Evolutionary conservation across 2,329 filamentous ascomycete species (phyloP), one percentile per base, ranked within the genome.

Genomic region (Mycosphaerella sp.): DNA sequence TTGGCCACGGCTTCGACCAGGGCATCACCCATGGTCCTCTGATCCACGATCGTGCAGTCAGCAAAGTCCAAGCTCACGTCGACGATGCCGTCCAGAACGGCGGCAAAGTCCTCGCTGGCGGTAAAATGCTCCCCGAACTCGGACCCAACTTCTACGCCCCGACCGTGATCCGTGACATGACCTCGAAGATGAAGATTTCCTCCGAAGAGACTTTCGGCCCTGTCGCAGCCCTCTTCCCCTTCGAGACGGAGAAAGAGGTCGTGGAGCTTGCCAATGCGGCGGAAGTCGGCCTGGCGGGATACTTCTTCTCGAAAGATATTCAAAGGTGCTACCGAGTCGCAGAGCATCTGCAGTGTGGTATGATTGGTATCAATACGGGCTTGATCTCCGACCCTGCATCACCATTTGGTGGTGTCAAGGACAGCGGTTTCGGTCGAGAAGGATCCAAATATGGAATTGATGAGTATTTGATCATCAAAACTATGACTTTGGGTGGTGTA

Each of bases 381-480:
- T 53, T 57, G 42, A 58, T 63, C 23, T 56, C 57, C 10, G 64
- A 62, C 9, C 59, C 57, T 11, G 67, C 65, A 43, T 40, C 55
- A 6, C 68, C 67, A n/a, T 93, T 93, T 66, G 88, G 88, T 12
- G 88, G 88, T 61, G 84, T 93, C 44, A 93, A 93, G 73, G 78
- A 90, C 73, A 88, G 83, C 63, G 88, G 88, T 1, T 90, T 90
- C 63, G 88, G 88, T 2, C 76, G 86, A 43, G 89, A 93, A 70
- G 88, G 88, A 7, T 86, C 84, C 59, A 80, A 83, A 69, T 87
- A 90, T 56, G 87, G 87, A 12, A 83, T 90, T 58, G 81, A 83
- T 11, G 88, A 92, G 72, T 92, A 89, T 68, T 78, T 85, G 67
- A 73, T 80, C 41, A 86, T 85, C 60, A 92, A 92, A 78, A 87